Conservation (phyloP, 106 monocot species). For the Narthecium ossifragum region DNA sequence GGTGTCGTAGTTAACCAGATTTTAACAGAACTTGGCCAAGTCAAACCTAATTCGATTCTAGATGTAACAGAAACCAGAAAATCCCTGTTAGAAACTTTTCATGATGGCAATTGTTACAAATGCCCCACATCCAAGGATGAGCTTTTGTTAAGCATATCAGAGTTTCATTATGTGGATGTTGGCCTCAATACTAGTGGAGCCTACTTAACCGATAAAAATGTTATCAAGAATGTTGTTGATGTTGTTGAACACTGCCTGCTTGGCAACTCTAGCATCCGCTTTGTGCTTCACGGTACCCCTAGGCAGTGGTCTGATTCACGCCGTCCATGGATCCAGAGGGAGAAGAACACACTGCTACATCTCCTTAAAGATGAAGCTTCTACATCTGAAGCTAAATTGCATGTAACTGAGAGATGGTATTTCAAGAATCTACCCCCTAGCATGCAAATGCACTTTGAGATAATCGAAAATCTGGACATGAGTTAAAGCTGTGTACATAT, state of each 20-base stretch:
- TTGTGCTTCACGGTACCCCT: constrained; percentile 85
- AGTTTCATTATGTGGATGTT: constrained; percentile 87
- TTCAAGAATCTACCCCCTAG: constrained; percentile 30
- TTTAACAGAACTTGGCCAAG: constrained; percentile 58
- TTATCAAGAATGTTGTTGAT: constrained; percentile 25
- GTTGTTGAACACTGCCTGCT: constrained; percentile 11
- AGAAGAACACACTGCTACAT: constrained; percentile 49
- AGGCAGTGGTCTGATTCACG: constrained; percentile 66
- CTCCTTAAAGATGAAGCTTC: constrained; percentile 42
- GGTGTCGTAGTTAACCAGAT: constrained; percentile 86
- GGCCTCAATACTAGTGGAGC: constrained; percentile 77
- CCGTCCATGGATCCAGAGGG: constrained; percentile 69
- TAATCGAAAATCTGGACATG: constrained; percentile 56
- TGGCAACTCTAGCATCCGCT: constrained; percentile 12
- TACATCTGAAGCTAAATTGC: constrained; percentile 37
- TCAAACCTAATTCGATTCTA: constrained; percentile 6
- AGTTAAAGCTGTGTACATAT: too few species aligned
- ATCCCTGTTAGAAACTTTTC: neutral
- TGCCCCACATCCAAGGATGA: constrained; percentile 27
- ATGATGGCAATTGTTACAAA: constrained; percentile 6
- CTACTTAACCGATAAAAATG: constrained; percentile 48
- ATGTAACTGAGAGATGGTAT: constrained; percentile 52
- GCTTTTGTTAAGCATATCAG: constrained; percentile 62
- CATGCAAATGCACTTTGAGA: constrained; percentile 95
- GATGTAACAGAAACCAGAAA: neutral